Percentiles rank a stretch among this genome's conserved stretches.
These are phyloP conservation scores for Fusarium lateritium DNA, from an alignment of 2,329 filamentous ascomycete genomes.

Conservation along the genomic window DNA sequence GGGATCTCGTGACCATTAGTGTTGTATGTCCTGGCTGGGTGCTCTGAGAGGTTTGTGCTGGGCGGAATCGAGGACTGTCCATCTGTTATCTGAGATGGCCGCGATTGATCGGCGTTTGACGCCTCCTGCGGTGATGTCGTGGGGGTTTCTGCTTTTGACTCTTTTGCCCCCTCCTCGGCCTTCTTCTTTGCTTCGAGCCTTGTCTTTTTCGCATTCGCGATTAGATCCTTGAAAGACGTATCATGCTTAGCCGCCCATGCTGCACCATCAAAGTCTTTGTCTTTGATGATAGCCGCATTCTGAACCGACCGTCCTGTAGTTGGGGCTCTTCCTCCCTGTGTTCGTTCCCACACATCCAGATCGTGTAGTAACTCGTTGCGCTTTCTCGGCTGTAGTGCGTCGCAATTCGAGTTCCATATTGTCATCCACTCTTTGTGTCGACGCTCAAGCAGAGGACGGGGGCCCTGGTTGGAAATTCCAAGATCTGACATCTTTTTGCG, in stretches of 20 bases:
- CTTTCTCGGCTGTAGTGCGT: conserved; percentile 79
- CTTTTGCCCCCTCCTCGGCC: conserved; percentile 37
- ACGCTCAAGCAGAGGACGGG: conserved; percentile 78
- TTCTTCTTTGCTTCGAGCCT: conserved; percentile 58
- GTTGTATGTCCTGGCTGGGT: not conserved
- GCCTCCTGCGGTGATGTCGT: not conserved
- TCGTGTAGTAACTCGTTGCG: conserved; percentile 83
- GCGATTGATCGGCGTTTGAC: not conserved
- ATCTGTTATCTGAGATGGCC: not conserved
- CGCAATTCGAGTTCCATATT: conserved; percentile 97
- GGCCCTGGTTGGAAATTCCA: conserved; percentile 80
- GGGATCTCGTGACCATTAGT: not conserved
- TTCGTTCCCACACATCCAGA: conserved; percentile 88
- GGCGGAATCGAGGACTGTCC: not conserved
- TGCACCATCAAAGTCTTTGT: conserved; percentile 88
- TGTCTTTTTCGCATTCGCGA: conserved; percentile 79
- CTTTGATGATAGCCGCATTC: conserved; percentile 72
- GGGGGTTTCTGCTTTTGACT: conserved; percentile 8
- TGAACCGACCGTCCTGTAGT: conserved; percentile 55
- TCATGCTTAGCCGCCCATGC: conserved; percentile 83
- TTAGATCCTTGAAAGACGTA: conserved; percentile 82
- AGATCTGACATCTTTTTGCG: conserved; percentile 86
- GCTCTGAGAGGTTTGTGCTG: not conserved
- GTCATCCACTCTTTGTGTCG: conserved; percentile 96
- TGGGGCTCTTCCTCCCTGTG: conserved; percentile 75